Percentiles rank a stretch among this genome's conserved stretches.
Conservation (phyloP, 495 filamentous ascomycete species). For the Trichocladium uniseriatum region DNA sequence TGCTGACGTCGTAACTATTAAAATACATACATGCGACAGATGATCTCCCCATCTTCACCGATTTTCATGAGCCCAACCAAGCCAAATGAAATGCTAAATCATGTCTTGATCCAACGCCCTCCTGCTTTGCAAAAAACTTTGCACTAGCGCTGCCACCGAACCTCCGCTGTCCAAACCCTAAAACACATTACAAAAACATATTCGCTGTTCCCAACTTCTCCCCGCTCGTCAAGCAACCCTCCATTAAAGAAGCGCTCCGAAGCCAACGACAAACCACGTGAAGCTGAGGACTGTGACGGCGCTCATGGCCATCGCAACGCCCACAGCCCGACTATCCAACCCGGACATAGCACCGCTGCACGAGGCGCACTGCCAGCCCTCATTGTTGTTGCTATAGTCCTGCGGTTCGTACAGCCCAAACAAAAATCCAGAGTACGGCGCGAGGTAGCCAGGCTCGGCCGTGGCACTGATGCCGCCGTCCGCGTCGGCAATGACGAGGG, state of each 20-base stretch:
- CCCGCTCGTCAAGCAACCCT: background rate
- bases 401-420: slow-evolving; percentile 80
- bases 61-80: background rate
- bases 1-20: slow-evolving; percentile 15
- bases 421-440: slow-evolving; percentile 47
- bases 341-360: slow-evolving; percentile 60
- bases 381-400: slow-evolving; percentile 50
- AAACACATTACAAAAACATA: slow-evolving; percentile 11
- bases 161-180: background rate
- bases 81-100: background rate
- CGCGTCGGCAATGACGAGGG: slow-evolving; percentile 73
- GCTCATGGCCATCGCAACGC: slow-evolving; percentile 66
- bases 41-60: background rate
- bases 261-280: slow-evolving; percentile 74
- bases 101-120: slow-evolving; percentile 6
- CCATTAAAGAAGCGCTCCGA: slow-evolving; percentile 43
- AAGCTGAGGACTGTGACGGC: slow-evolving; percentile 71
- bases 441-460: slow-evolving; percentile 63
- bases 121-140: slow-evolving; percentile 1
- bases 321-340: slow-evolving; percentile 56
- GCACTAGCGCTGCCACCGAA: background rate
- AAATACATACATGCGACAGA: slow-evolving; percentile 12
- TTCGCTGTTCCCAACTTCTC: background rate
- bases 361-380: slow-evolving; percentile 52
- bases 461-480: slow-evolving; percentile 50